These are phyloP conservation scores for Clavispora carvajalis DNA, from an alignment of 805 yeast species.

Conservation along the genomic window DNA sequence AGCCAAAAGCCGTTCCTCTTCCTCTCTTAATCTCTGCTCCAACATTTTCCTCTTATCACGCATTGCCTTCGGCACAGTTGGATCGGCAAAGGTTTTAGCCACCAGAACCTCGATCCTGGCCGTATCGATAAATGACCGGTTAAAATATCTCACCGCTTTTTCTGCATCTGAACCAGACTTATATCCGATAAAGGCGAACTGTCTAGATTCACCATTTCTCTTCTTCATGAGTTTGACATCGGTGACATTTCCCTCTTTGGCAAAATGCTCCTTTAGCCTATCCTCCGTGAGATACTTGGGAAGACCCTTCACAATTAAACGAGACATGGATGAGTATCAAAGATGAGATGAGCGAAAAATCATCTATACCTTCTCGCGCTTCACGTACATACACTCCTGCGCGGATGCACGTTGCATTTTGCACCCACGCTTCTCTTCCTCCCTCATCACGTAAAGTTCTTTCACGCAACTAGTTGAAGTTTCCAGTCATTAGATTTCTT, in stretches of 20 bases:
- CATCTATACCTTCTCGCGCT: neutral
- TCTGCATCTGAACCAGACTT: constrained; percentile 69
- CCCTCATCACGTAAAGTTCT: too few species aligned
- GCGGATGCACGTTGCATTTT: neutral
- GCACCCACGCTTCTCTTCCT: neutral
- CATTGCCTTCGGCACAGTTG: constrained; percentile 63
- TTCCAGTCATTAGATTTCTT: too few species aligned
- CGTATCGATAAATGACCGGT: constrained; percentile 79
- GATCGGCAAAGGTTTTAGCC: constrained; percentile 85
- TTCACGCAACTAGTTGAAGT: too few species aligned
- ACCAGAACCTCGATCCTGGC: constrained; percentile 69
- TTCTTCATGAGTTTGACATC: constrained; percentile 84
- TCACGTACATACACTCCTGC: neutral
- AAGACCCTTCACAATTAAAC: constrained; percentile 86
- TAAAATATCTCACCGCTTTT: constrained; percentile 68
- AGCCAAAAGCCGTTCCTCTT: constrained; percentile 38
- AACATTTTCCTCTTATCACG: constrained; percentile 31
- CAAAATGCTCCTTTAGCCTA: constrained; percentile 62
- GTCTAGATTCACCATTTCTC: constrained; percentile 78
- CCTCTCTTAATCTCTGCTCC: constrained; percentile 39
- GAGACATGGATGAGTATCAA: constrained; percentile 48
- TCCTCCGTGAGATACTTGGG: constrained; percentile 77
- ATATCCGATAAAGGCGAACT: constrained; percentile 92
- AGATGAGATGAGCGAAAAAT: constrained; percentile 8
- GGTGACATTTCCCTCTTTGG: constrained; percentile 60